Evolutionary conservation across 371 early-diverging fungal species (phyloP), one percentile per base, ranked within the genome.

Genomic region (Mucor irregularis): DNA sequence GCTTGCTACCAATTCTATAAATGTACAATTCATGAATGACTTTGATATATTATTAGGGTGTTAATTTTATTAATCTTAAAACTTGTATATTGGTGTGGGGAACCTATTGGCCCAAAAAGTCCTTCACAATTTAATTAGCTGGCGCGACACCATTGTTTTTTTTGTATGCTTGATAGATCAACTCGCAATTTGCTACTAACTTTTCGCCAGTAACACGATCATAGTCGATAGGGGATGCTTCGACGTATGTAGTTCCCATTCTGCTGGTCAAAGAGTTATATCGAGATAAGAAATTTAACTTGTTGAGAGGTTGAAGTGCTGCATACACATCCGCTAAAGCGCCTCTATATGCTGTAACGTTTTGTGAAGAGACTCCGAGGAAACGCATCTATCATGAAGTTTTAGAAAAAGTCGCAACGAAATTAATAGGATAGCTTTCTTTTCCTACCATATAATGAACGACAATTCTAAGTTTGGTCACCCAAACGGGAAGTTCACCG

Each of bases 321-420:
- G 72, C 76, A 61, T 71, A 74, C 17, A 74, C 73, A 50, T 78
- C 74, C 0, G 87, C 68, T 7, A 72, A 53, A 7, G 84, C 74
- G 0, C 83, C 90, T 33, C 76, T 78, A 19, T 76, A 76, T 0
- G 80, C 56, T 1, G 82, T 74, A 14, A 89, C 81, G 13, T 82
- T 90, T 45, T 89, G 85, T 25, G 83, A 74, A 0, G 57, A 46
- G 3, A 87, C 69, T 14, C 88, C 88, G 43, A 58, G 35, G 22
- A 73, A 13, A 39, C 80, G 74, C 45, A 68, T 63, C 77, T 76
- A 43, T n/a, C 10, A 6, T 9, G 13, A 22, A 34, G n/a, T 43
- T 29, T 11, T 10, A 29, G 4, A 7, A 11, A 0, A 4, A 19
- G 17, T 33, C 22, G 33, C 11, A 22, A 4, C 30, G 16, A 34